Evolutionary conservation across 2,329 filamentous ascomycete species (phyloP).

Genomic region (Salinomyces thailandicus): DNA sequence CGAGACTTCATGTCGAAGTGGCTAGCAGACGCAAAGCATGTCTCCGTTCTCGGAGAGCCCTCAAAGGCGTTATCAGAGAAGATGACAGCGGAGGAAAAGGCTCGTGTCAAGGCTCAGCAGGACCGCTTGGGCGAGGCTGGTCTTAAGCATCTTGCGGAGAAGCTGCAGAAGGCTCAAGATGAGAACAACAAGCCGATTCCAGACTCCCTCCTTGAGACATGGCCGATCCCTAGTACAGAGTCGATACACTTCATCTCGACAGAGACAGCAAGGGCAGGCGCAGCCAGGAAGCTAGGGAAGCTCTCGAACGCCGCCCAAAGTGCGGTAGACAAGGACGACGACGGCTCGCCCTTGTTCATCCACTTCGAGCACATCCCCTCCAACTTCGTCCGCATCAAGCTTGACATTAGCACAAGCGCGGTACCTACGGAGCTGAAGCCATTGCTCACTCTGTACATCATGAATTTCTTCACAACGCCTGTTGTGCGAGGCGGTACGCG

Average conservation of each 20-base stretch:
- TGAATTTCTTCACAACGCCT: slow-evolving; percentile 91
- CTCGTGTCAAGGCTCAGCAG: slow-evolving; percentile 67
- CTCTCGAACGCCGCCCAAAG: slow-evolving; percentile 61
- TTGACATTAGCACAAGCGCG: slow-evolving; percentile 68
- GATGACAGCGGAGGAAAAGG: slow-evolving; percentile 71
- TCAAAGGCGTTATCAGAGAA: slow-evolving; percentile 69
- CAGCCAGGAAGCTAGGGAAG: slow-evolving; percentile 60
- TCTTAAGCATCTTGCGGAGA: slow-evolving; percentile 60
- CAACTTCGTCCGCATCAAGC: slow-evolving; percentile 77
- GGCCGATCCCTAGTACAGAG: slow-evolving; percentile 72
- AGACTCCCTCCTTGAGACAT: slow-evolving; percentile 64
- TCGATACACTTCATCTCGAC: slow-evolving; percentile 94
- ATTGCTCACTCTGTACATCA: slow-evolving; percentile 70
- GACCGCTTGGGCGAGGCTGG: slow-evolving; percentile 72
- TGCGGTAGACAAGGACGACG: slow-evolving; percentile 58
- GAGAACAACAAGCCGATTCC: slow-evolving; percentile 87
- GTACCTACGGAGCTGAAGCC: slow-evolving; percentile 78
- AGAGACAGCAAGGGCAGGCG: slow-evolving; percentile 69
- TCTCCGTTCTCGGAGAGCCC: slow-evolving; percentile 80
- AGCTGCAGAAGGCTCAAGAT: slow-evolving; percentile 70
- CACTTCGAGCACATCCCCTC: slow-evolving; percentile 93
- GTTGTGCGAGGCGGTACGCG: slow-evolving; percentile 64
- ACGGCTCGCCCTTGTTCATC: slow-evolving; percentile 64
- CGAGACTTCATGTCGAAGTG: slow-evolving; percentile 69
- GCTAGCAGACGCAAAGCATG: slow-evolving; percentile 74